These are phyloP conservation scores for Trypanosoma platydactyli DNA, from an alignment of 208 protist species.

Conservation along the genomic window DNA sequence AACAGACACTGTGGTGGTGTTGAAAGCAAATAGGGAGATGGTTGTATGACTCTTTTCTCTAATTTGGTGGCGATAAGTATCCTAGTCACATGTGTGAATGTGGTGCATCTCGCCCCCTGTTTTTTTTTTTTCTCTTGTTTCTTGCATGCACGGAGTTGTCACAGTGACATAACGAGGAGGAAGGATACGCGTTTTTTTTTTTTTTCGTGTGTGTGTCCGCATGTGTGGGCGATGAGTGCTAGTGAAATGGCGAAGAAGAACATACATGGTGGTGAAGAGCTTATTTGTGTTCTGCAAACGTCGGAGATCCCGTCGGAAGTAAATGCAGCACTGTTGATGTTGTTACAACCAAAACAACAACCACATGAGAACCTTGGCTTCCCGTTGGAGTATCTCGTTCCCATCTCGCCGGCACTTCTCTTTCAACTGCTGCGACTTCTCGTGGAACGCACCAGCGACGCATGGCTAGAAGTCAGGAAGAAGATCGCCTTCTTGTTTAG, in stretches of 20 bases:
- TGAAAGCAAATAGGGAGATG: too few species aligned
- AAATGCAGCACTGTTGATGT: constrained; percentile 7
- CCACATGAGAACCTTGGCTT: background rate
- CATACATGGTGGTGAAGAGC: background rate
- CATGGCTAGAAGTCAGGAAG: constrained; percentile 33
- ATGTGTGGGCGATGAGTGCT: background rate
- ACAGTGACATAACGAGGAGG: too few species aligned
- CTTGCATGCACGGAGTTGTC: constrained; percentile 1
- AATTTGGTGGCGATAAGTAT: too few species aligned
- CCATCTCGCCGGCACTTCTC: constrained; percentile 19
- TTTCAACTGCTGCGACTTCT: constrained; percentile 21
- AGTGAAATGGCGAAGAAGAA: background rate
- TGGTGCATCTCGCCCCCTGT: background rate
- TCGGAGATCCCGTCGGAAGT: constrained; percentile 6
- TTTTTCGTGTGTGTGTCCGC: background rate
- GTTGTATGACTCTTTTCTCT: too few species aligned
- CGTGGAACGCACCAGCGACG: constrained; percentile 24
- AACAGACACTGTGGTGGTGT: background rate
- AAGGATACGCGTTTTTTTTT: background rate
- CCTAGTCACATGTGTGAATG: too few species aligned
- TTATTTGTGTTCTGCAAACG: constrained; percentile 13
- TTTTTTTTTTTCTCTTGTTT: constrained; percentile 5
- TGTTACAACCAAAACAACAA: constrained; percentile 18
- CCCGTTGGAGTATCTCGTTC: constrained; percentile 2
- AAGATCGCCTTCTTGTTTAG: constrained; percentile 45